Conservation (phyloP, 2,329 filamentous ascomycete species). For the Penicillium sp. region DNA sequence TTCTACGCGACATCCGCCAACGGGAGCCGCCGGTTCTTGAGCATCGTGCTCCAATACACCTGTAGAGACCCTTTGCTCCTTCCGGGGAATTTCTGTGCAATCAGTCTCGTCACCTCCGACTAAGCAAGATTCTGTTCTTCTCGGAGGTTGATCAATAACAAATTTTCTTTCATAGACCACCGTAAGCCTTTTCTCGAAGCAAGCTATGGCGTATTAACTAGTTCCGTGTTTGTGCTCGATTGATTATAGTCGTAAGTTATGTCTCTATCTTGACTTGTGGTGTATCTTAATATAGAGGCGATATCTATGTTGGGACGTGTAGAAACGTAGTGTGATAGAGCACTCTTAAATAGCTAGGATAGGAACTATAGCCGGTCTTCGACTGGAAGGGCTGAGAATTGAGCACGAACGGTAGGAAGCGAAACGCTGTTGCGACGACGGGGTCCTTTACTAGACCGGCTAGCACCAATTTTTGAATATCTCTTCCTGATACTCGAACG, state of each 20-base stretch:
- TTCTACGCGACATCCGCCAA: too few species aligned
- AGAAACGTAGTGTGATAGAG: not conserved
- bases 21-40: slow-evolving; percentile 17
- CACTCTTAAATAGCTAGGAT: slow-evolving; percentile 4
- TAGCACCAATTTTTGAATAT: not conserved
- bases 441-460: not conserved
- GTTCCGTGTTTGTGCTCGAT: not conserved
- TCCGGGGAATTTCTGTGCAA: slow-evolving; percentile 12
- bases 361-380: not conserved
- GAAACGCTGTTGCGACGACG: not conserved
- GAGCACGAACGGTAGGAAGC: slow-evolving; percentile 1
- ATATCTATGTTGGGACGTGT: not conserved
- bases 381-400: slow-evolving; percentile 3
- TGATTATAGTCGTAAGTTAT: slow-evolving; percentile 1
- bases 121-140: slow-evolving; percentile 12
- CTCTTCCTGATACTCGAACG: not conserved
- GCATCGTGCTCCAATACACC: slow-evolving; percentile 19
- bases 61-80: slow-evolving; percentile 18
- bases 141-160: slow-evolving; percentile 8
- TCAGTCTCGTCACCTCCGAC: slow-evolving; percentile 10
- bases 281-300: not conserved
- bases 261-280: not conserved
- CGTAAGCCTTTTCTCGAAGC: slow-evolving; percentile 10
- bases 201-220: not conserved
- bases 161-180: slow-evolving; percentile 3